Percentiles rank a stretch among this genome's conserved stretches.
These are phyloP conservation scores for Filobasidium floriforme DNA, from an alignment of 768 basidiomycete genomes.

Conservation along the genomic window DNA sequence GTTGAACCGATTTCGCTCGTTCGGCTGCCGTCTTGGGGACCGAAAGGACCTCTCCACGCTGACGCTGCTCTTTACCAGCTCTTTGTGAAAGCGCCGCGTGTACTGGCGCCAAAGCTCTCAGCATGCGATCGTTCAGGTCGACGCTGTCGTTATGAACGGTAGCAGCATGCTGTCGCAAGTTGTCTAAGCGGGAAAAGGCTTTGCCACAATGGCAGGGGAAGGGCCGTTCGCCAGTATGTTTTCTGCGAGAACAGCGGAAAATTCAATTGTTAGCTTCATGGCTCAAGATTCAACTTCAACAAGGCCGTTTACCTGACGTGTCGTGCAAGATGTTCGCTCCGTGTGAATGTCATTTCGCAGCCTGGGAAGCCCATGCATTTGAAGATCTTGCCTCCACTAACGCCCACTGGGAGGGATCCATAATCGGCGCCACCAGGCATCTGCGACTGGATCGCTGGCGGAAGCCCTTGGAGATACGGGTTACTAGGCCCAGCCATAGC, in stretches of 20 bases:
- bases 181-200: slow-evolving; percentile 92
- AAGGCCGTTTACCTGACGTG: slow-evolving; percentile 68
- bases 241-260: slow-evolving; percentile 51
- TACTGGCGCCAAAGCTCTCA: slow-evolving; percentile 38
- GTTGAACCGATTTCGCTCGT: neutral
- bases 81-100: slow-evolving; percentile 40
- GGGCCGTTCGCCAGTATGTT: slow-evolving; percentile 95
- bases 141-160: slow-evolving; percentile 89
- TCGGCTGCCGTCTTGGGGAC: slow-evolving; percentile 31
- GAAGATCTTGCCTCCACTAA: slow-evolving; percentile 62
- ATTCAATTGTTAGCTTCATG: slow-evolving; percentile 6
- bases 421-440: slow-evolving; percentile 7
- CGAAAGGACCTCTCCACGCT: slow-evolving; percentile 42
- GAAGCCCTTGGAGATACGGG: slow-evolving; percentile 5
- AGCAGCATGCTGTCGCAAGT: slow-evolving; percentile 91
- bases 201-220: slow-evolving; percentile 94
- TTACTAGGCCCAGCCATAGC: slow-evolving; percentile 5
- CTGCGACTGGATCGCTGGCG: slow-evolving; percentile 4
- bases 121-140: slow-evolving; percentile 39
- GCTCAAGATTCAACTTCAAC: too few relatives aligned
- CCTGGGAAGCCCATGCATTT: slow-evolving; percentile 91
- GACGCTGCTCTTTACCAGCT: slow-evolving; percentile 41
- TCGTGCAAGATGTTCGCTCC: slow-evolving; percentile 89
- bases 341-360: slow-evolving; percentile 91
- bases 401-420: slow-evolving; percentile 10